phyloP scores from a whole-genome alignment of 2,329 filamentous ascomycete genomes.

The Xylaria sp. region DNA sequence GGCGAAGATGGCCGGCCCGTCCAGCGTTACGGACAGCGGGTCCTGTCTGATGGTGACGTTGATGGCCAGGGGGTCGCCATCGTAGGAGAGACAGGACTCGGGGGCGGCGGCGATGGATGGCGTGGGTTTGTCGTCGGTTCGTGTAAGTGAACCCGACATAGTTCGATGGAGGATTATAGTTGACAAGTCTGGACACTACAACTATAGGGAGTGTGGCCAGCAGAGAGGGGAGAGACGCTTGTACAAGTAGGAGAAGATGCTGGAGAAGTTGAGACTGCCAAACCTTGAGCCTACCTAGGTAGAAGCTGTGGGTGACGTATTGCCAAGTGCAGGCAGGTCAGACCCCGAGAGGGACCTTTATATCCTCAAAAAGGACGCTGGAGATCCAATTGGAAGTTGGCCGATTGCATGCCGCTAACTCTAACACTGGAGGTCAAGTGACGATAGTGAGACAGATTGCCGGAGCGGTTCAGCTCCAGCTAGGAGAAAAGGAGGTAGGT shows the following conservation, averaged over 20 bases:
- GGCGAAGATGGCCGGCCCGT: constrained; percentile 51
- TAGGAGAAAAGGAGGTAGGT: too few relatives aligned
- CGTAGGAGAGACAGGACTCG: constrained; percentile 18
- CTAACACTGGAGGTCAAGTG: constrained; percentile 10
- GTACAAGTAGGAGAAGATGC: background rate
- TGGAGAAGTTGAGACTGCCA: background rate
- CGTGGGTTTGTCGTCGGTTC: constrained; percentile 27
- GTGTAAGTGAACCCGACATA: constrained; percentile 34
- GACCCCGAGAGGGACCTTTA: constrained; percentile 9
- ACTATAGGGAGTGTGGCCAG: constrained; percentile 1
- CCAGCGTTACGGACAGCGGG: constrained; percentile 56
- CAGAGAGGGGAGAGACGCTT: constrained; percentile 6
- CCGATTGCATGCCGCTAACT: constrained; percentile 1
- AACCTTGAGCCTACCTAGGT: background rate
- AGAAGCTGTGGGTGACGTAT: background rate
- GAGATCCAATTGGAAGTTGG: constrained; percentile 10
- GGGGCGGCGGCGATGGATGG: constrained; percentile 25
- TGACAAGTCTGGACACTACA: constrained; percentile 8
- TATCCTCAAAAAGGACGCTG: constrained; percentile 12
- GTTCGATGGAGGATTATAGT: constrained; percentile 17
- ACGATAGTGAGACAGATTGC: background rate
- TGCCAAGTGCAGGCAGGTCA: too few relatives aligned
- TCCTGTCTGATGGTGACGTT: constrained; percentile 52
- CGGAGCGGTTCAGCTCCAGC: background rate
- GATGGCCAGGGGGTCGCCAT: constrained; percentile 35